Evolutionary conservation across 2,329 filamentous ascomycete species (phyloP).

Genomic region (Stromatinia cepivora): DNA sequence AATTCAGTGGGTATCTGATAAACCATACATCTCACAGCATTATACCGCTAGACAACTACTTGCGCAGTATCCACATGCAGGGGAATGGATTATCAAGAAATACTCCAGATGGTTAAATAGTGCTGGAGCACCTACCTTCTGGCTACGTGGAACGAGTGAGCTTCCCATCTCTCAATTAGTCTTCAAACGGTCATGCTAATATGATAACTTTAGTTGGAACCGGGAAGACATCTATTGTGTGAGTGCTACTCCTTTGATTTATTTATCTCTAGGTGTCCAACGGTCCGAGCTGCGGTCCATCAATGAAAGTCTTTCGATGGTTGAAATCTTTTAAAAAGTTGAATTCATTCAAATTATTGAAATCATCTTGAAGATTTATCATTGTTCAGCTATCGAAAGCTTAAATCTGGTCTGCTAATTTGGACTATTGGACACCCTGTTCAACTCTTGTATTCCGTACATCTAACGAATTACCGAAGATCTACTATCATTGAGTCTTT

Average conservation of each 20-base stretch:
- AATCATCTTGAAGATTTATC: not conserved
- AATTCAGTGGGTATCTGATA: not conserved
- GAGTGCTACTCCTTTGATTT: not conserved
- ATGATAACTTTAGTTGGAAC: not conserved
- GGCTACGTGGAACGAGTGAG: constrained; percentile 3
- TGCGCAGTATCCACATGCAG: not conserved
- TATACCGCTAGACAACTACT: constrained; percentile 13
- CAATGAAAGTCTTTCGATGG: too few relatives aligned
- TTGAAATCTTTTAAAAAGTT: too few relatives aligned
- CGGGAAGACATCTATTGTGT: not conserved
- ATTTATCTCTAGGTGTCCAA: not conserved
- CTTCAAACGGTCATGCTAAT: not conserved
- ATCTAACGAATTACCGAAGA: not conserved
- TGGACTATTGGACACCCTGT: not conserved
- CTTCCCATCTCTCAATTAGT: not conserved
- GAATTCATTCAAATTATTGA: too few relatives aligned
- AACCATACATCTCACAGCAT: not conserved
- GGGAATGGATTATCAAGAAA: not conserved
- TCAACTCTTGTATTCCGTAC: not conserved
- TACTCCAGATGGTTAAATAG: not conserved
- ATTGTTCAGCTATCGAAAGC: not conserved
- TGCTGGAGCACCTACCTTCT: not conserved
- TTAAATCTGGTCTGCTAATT: not conserved
- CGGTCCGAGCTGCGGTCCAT: not conserved
- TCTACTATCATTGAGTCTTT: constrained; percentile 4